A percentile compares a stretch with the other conserved stretches of the same genome.
Evolutionary conservation across 306 rosid genomes (phyloP).

Genomic region (Pterocarpus santalinus): DNA sequence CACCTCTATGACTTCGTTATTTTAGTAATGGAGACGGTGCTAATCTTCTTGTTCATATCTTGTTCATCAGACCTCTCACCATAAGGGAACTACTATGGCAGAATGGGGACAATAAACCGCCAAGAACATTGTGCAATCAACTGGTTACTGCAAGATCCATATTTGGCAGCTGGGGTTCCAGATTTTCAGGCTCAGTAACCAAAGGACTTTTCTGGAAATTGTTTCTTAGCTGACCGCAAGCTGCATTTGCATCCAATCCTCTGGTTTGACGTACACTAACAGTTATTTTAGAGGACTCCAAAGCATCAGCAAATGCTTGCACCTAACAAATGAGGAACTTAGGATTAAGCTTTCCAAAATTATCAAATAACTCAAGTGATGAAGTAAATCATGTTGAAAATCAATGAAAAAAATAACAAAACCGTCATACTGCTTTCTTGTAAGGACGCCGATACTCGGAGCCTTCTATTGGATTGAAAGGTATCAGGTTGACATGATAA

Average conservation of each 20-base stretch:
- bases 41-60: constrained; percentile 36
- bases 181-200: constrained; percentile 58
- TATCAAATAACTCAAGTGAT: constrained; percentile 17
- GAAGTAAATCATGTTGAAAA: constrained; percentile 34
- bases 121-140: constrained; percentile 49
- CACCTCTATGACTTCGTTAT: constrained; percentile 33
- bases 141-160: constrained; percentile 67
- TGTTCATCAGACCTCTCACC: constrained; percentile 42
- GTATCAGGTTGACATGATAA: constrained; percentile 94
- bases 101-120: constrained; percentile 29
- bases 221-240: constrained; percentile 97
- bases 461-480: constrained; percentile 95
- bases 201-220: constrained; percentile 85
- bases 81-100: constrained; percentile 26
- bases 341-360: neutral
- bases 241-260: constrained; percentile 97
- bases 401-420: constrained; percentile 4
- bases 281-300: constrained; percentile 78
- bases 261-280: constrained; percentile 89
- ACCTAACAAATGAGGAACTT: constrained; percentile 59
- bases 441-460: constrained; percentile 89
- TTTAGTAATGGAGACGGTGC: constrained; percentile 18
- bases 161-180: constrained; percentile 56
- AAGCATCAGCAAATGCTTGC: constrained; percentile 76
- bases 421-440: constrained; percentile 74